phyloP scores from a whole-genome alignment of 352 stramenopile species.

The Phytophthora constricta region DNA sequence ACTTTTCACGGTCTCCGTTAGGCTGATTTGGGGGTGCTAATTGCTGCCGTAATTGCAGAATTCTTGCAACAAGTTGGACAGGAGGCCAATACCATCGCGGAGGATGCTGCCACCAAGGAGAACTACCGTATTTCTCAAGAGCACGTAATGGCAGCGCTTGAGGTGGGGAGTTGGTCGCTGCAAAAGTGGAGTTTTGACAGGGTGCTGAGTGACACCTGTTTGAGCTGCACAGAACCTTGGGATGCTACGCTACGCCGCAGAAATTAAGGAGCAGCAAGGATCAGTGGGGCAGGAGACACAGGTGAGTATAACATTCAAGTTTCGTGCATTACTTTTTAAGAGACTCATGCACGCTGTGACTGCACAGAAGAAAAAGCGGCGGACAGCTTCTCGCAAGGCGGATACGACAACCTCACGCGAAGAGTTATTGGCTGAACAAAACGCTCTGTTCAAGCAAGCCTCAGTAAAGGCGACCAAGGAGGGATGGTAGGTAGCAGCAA shows the following conservation, averaged over 20 bases:
- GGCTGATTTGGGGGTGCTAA: neutral
- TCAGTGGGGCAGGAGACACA: conserved; percentile 34
- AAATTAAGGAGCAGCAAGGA: conserved; percentile 42
- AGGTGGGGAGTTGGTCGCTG: conserved; percentile 43
- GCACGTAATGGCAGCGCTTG: conserved; percentile 59
- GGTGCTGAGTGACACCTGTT: neutral
- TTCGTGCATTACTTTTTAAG: neutral
- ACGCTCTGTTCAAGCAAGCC: conserved; percentile 74
- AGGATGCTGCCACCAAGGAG: conserved; percentile 57
- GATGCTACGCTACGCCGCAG: conserved; percentile 43
- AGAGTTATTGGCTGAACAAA: conserved; percentile 76
- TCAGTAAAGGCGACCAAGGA: conserved; percentile 63
- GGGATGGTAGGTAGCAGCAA: conserved; percentile 54
- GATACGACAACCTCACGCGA: conserved; percentile 42
- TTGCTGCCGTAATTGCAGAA: too few species aligned
- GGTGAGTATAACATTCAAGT: conserved; percentile 21
- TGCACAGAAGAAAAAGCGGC: conserved; percentile 52
- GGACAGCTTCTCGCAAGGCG: conserved; percentile 45
- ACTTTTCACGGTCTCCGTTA: neutral
- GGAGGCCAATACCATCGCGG: conserved; percentile 60
- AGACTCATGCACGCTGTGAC: neutral
- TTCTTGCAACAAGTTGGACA: conserved; percentile 57
- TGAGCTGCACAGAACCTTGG: conserved; percentile 34
- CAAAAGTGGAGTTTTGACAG: neutral
- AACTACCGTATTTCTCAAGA: conserved; percentile 76